phyloP scores from a whole-genome alignment of 345 rosid species.

The Murraya paniculata region DNA sequence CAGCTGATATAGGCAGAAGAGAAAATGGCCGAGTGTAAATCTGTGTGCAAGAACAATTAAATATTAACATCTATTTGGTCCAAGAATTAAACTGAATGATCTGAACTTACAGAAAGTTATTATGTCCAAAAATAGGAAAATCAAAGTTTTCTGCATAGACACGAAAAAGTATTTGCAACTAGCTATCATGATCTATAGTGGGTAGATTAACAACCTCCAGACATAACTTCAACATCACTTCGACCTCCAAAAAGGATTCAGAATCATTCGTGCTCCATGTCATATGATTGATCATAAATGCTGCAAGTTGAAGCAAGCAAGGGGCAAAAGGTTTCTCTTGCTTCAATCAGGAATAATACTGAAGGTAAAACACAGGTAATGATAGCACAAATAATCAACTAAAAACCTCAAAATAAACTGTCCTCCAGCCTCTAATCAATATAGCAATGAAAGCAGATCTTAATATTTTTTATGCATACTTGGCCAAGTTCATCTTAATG shows the following conservation, averaged over 20 bases:
- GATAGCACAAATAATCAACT: background rate
- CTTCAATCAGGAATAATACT: conserved; percentile 11
- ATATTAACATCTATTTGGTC: background rate
- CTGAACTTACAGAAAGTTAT: background rate
- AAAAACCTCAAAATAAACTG: background rate
- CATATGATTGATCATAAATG: conserved; percentile 68
- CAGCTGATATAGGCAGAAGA: conserved; percentile 66
- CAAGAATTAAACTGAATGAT: background rate
- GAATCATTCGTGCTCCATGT: conserved; percentile 56
- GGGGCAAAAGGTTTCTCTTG: background rate
- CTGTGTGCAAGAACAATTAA: conserved; percentile 31
- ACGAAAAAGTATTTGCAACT: background rate
- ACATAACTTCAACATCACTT: conserved; percentile 57
- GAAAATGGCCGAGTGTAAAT: conserved; percentile 66
- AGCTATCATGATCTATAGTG: background rate
- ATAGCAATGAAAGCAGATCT: background rate
- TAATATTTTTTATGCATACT: background rate
- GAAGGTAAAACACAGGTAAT: background rate
- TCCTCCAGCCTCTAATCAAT: background rate
- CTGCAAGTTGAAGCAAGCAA: conserved; percentile 35
- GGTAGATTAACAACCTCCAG: conserved; percentile 56
- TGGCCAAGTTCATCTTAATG: background rate
- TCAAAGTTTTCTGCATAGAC: background rate
- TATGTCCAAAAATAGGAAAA: background rate
- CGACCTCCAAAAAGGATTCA: conserved; percentile 68